Percentiles rank a stretch among this genome's conserved stretches.
These are phyloP conservation scores for Clonostachys rosea DNA, from an alignment of 2,329 filamentous ascomycete species.

Conservation along the genomic window DNA sequence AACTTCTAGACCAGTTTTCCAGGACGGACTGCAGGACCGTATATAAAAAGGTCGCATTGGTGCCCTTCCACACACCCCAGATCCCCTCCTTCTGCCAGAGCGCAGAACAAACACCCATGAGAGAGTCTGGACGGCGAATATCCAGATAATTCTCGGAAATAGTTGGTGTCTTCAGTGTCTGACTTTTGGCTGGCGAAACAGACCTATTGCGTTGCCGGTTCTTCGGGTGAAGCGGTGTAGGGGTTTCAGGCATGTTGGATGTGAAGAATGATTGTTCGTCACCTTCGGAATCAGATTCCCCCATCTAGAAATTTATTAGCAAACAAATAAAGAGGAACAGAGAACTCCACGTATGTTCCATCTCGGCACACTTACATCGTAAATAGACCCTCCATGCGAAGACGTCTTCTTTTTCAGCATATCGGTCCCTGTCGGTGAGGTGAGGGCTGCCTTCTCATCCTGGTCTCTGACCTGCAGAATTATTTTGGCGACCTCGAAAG, in stretches of 20 bases:
- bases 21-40: constrained; percentile 79
- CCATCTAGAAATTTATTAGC: constrained; percentile 12
- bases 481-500: constrained; percentile 95
- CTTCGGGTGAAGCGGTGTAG: constrained; percentile 35
- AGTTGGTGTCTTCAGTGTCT: constrained; percentile 19
- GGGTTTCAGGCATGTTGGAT: constrained; percentile 53
- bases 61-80: constrained; percentile 91
- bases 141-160: constrained; percentile 55
- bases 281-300: constrained; percentile 63
- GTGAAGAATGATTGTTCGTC: constrained; percentile 87
- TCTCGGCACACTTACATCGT: constrained; percentile 19
- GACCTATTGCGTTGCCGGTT: constrained; percentile 13
- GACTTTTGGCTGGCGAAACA: constrained; percentile 18
- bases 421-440: constrained; percentile 13
- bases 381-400: constrained; percentile 23
- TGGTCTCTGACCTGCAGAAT: constrained; percentile 73
- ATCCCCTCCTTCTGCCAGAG: constrained; percentile 86
- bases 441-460: constrained; percentile 34
- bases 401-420: constrained; percentile 18
- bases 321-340: background rate
- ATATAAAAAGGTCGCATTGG: constrained; percentile 91
- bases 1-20: constrained; percentile 87
- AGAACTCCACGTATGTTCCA: no score
- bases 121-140: constrained; percentile 71
- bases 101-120: constrained; percentile 81